Evolutionary conservation across 768 basidiomycete genomes (phyloP).

Genomic region (Mycena kentingensis): DNA sequence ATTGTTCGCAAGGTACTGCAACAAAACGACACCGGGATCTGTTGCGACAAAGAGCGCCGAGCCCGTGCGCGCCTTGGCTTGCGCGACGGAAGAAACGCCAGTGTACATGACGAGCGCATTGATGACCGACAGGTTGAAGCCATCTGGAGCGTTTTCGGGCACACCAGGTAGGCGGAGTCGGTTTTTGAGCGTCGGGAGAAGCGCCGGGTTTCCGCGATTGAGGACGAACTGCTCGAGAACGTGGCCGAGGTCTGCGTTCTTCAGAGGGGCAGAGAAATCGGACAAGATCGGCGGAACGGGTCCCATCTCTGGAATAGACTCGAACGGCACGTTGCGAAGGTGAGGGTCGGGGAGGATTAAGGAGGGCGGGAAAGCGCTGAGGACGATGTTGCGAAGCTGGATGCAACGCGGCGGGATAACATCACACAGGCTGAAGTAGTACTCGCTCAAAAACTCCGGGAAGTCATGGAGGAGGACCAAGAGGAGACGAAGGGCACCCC

Average conservation of each 20-base stretch:
- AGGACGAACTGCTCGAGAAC: slow-evolving; percentile 87
- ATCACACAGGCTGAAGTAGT: slow-evolving; percentile 95
- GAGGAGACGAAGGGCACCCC: slow-evolving; percentile 85
- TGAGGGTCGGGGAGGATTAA: slow-evolving; percentile 85
- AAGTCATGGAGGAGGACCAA: slow-evolving; percentile 97
- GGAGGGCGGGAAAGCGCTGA: slow-evolving; percentile 89
- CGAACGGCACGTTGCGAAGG: slow-evolving; percentile 71
- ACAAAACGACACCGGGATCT: slow-evolving; percentile 81
- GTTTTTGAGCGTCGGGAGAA: slow-evolving; percentile 78
- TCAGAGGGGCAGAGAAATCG: slow-evolving; percentile 85
- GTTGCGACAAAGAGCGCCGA: slow-evolving; percentile 77
- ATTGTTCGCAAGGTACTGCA: slow-evolving; percentile 81
- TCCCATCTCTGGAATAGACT: slow-evolving; percentile 85
- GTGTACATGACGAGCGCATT: slow-evolving; percentile 96
- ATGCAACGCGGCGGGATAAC: slow-evolving; percentile 91
- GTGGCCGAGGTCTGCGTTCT: slow-evolving; percentile 74
- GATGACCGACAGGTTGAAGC: slow-evolving; percentile 86
- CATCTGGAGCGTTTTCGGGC: slow-evolving; percentile 51
- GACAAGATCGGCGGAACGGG: slow-evolving; percentile 88
- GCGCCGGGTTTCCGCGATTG: slow-evolving; percentile 69
- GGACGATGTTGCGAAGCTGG: slow-evolving; percentile 94
- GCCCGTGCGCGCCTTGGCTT: slow-evolving; percentile 84
- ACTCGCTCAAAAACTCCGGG: slow-evolving; percentile 96
- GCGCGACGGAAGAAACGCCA: slow-evolving; percentile 89
- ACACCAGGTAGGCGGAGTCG: slow-evolving; percentile 57